phyloP scores from a whole-genome alignment of 2,329 filamentous ascomycete species.

The Diplodia scrobiculata region DNA sequence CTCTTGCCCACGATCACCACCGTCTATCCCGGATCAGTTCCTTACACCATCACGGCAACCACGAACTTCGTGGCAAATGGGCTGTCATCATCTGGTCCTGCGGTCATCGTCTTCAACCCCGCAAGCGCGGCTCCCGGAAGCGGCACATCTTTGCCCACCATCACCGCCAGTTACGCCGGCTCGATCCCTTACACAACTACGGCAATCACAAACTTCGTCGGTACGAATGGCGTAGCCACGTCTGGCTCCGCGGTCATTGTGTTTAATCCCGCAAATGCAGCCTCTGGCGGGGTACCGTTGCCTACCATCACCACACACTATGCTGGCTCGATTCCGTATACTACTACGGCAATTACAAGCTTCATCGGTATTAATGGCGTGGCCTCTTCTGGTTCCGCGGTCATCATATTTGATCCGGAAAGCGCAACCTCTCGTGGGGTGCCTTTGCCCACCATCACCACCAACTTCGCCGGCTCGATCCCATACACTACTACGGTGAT shows the following conservation, averaged over 20 bases:
- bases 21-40: too few relatives aligned
- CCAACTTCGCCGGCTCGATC: not conserved
- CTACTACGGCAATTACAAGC: not conserved
- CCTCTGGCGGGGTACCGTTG: not conserved
- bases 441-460: not conserved
- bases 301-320: not conserved
- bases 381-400: not conserved
- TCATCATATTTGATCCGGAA: not conserved
- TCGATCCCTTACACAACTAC: too few relatives aligned
- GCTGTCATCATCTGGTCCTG: too few relatives aligned
- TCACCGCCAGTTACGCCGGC: too few relatives aligned
- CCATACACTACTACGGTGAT: not conserved
- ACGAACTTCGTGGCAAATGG: too few relatives aligned
- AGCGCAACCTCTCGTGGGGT: not conserved
- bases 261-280: not conserved
- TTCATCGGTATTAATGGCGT: not conserved
- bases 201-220: too few relatives aligned
- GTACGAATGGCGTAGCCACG: too few relatives aligned
- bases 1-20: too few relatives aligned
- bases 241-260: not conserved
- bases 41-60: too few relatives aligned
- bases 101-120: too few relatives aligned
- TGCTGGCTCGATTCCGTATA: not conserved
- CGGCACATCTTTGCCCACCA: too few relatives aligned
- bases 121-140: too few relatives aligned